Evolutionary conservation across 176 grass and related monocot genomes (phyloP).

Genomic region (Saccharum spontaneum): DNA sequence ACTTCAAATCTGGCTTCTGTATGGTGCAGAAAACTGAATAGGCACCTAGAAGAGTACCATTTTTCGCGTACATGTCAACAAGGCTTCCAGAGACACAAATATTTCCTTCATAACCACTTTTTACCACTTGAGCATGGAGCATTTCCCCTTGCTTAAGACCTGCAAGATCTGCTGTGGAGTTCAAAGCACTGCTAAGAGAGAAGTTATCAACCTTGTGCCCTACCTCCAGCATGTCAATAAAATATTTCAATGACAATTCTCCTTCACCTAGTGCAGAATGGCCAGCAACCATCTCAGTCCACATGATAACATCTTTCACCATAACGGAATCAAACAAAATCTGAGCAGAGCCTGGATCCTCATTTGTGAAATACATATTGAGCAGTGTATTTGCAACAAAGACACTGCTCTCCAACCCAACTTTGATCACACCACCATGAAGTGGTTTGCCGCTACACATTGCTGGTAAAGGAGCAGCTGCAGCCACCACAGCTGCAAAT

Average conservation of each 20-base stretch:
- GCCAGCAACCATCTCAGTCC: conserved; percentile 95
- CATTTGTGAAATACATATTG: conserved; percentile 91
- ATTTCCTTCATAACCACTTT: conserved; percentile 64
- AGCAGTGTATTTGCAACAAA: conserved; percentile 81
- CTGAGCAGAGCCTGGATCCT: conserved; percentile 47
- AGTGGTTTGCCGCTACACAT: conserved; percentile 61
- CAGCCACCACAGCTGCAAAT: conserved; percentile 66
- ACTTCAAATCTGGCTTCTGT: conserved; percentile 72
- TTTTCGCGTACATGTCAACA: conserved; percentile 88
- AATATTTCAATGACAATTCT: conserved; percentile 75
- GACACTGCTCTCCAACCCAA: conserved; percentile 55
- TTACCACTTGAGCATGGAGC: conserved; percentile 71
- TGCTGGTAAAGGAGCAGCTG: conserved; percentile 61
- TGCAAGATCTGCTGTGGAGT: conserved; percentile 57
- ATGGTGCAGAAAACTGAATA: conserved; percentile 52
- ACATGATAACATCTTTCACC: conserved; percentile 82
- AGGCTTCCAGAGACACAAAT: conserved; percentile 80
- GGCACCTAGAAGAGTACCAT: conserved; percentile 56
- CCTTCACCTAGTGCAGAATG: conserved; percentile 65
- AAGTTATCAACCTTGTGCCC: conserved; percentile 82
- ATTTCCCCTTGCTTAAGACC: conserved; percentile 79
- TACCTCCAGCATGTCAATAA: conserved; percentile 58
- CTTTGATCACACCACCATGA: conserved; percentile 62
- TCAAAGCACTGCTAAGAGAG: conserved; percentile 87
- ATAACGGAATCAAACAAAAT: conserved; percentile 56